Conservation (phyloP, 352 stramenopile genomes). For the Blastocystis sp. region DNA sequence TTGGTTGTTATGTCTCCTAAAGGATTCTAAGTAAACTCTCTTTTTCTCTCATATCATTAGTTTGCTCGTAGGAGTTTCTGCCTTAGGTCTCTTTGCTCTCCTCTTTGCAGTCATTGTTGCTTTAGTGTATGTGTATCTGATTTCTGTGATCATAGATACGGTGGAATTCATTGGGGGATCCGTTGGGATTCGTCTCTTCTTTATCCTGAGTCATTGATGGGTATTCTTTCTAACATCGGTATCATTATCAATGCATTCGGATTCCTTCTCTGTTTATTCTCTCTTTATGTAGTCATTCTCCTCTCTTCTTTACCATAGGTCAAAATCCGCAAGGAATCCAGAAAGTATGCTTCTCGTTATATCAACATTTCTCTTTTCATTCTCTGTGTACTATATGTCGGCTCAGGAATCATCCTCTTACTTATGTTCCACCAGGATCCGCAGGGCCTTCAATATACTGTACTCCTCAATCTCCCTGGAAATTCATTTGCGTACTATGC, state of each 20-base stretch:
- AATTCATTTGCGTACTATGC: not conserved
- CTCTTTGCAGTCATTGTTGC: conserved; percentile 12
- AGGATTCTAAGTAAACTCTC: conserved; percentile 8
- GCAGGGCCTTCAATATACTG: not conserved
- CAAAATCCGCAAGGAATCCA: not conserved
- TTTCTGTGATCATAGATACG: conserved; percentile 34
- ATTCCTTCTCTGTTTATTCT: conserved; percentile 32
- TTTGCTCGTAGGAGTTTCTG: conserved; percentile 12
- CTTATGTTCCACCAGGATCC: conserved; percentile 42
- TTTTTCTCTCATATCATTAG: not conserved
- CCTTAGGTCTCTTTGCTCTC: conserved; percentile 16
- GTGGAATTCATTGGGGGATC: conserved; percentile 16
- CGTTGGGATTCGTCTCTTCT: conserved; percentile 8
- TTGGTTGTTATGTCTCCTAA: conserved; percentile 36
- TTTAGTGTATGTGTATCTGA: not conserved
- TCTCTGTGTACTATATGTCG: not conserved
- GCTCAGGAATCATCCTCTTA: conserved; percentile 32
- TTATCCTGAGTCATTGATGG: not conserved
- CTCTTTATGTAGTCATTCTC: conserved; percentile 19
- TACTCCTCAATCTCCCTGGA: not conserved
- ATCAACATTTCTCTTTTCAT: not conserved
- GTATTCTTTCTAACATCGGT: conserved; percentile 12
- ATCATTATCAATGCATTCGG: conserved; percentile 58
- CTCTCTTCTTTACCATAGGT: not conserved
- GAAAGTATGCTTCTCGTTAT: not conserved